These are phyloP conservation scores for Cercospora sesami DNA, from an alignment of 2,329 filamentous ascomycete genomes.

Conservation along the genomic window DNA sequence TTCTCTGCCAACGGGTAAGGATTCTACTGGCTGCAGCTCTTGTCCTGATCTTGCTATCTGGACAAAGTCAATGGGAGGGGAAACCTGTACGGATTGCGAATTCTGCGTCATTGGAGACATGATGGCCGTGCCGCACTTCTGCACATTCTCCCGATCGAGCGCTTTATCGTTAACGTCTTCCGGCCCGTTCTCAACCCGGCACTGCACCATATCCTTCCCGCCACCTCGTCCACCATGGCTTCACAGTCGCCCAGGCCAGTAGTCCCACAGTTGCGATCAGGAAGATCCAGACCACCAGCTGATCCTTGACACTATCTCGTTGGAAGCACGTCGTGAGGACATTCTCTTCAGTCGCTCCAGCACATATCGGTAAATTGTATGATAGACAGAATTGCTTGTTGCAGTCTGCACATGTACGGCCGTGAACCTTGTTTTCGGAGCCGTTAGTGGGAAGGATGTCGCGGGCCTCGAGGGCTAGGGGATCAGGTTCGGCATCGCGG, in stretches of 20 bases:
- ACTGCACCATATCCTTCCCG: slow-evolving; percentile 20
- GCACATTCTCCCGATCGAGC: too few relatives aligned
- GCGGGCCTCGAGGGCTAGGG: slow-evolving; percentile 13
- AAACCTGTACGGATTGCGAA: not conserved
- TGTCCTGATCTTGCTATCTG: not conserved
- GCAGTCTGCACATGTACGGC: slow-evolving; percentile 62
- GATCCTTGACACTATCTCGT: slow-evolving; percentile 66
- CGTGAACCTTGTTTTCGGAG: slow-evolving; percentile 22
- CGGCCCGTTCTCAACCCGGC: not conserved
- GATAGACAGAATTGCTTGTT: slow-evolving; percentile 66
- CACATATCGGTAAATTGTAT: slow-evolving; percentile 63
- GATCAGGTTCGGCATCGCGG: slow-evolving; percentile 20
- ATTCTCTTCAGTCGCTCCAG: slow-evolving; percentile 63
- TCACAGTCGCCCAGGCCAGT: slow-evolving; percentile 60
- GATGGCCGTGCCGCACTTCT: too few relatives aligned
- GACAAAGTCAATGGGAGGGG: not conserved
- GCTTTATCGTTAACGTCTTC: too few relatives aligned
- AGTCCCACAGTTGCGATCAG: slow-evolving; percentile 63
- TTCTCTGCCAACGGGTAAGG: not conserved
- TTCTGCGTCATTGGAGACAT: not conserved
- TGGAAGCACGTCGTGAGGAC: slow-evolving; percentile 68
- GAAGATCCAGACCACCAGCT: slow-evolving; percentile 66
- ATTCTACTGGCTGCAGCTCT: not conserved
- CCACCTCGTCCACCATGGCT: slow-evolving; percentile 57
- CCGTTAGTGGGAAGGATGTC: slow-evolving; percentile 18